These are phyloP conservation scores for Hypomontagnella monticulosa DNA, from an alignment of 495 filamentous ascomycete species.

Conservation along the genomic window DNA sequence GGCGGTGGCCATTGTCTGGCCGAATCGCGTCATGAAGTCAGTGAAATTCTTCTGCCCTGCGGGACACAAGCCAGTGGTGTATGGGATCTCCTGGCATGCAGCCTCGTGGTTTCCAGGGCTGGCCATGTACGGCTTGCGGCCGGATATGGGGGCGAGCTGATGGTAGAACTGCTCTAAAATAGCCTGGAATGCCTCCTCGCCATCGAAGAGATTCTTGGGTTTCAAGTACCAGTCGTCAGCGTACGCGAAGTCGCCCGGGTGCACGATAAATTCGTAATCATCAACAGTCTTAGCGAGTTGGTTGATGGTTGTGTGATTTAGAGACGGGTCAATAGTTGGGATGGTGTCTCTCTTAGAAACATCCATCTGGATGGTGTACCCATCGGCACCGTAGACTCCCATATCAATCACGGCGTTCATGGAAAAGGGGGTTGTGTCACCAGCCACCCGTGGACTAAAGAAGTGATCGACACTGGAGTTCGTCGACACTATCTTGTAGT, in stretches of 20 bases:
- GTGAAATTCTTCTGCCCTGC: constrained; percentile 70
- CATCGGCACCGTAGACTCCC: constrained; percentile 64
- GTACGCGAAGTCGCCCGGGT: constrained; percentile 63
- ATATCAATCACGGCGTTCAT: constrained; percentile 57
- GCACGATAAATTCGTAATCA: constrained; percentile 68
- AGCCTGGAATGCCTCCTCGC: constrained; percentile 54
- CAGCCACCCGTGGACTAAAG: constrained; percentile 60
- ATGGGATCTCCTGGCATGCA: constrained; percentile 53
- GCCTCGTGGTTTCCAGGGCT: constrained; percentile 59
- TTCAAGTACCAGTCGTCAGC: constrained; percentile 59
- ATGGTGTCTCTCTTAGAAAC: constrained; percentile 63
- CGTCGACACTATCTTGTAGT: constrained; percentile 63
- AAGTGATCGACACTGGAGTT: constrained; percentile 67
- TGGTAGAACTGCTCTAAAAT: constrained; percentile 57
- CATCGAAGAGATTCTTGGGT: constrained; percentile 53
- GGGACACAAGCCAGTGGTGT: constrained; percentile 58
- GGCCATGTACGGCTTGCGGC: constrained; percentile 57
- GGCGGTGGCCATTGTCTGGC: constrained; percentile 58
- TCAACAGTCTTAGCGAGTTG: constrained; percentile 64
- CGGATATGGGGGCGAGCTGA: constrained; percentile 55
- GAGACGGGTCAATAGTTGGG: constrained; percentile 61
- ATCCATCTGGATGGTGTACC: constrained; percentile 62
- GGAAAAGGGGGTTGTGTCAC: constrained; percentile 54
- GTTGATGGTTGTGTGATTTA: constrained; percentile 70
- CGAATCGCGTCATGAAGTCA: constrained; percentile 66